phyloP scores from a whole-genome alignment of 768 basidiomycete species.

The Macrolepiota dolichaula region DNA sequence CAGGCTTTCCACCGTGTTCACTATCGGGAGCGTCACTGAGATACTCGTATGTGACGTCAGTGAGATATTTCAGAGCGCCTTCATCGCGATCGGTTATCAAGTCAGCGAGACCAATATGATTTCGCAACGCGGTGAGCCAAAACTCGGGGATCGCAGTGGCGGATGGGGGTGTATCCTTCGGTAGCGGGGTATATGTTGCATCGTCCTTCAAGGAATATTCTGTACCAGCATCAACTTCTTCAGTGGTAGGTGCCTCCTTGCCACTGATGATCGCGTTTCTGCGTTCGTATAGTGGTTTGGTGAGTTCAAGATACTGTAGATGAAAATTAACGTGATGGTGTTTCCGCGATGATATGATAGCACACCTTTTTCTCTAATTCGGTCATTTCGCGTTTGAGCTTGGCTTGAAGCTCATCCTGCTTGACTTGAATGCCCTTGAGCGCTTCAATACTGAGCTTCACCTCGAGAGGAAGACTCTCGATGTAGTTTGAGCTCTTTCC shows the following conservation, averaged over 20 bases:
- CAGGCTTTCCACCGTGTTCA: slow-evolving; percentile 66
- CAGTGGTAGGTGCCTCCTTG: slow-evolving; percentile 61
- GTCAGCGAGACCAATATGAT: slow-evolving; percentile 82
- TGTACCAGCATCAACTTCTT: slow-evolving; percentile 83
- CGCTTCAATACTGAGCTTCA: slow-evolving; percentile 84
- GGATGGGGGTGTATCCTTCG: slow-evolving; percentile 44
- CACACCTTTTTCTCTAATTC: slow-evolving; percentile 94
- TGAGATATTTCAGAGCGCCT: slow-evolving; percentile 77
- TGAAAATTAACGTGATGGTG: slow-evolving; percentile 12
- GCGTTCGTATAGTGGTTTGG: slow-evolving; percentile 84
- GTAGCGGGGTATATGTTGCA: slow-evolving; percentile 44
- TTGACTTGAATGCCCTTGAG: slow-evolving; percentile 93
- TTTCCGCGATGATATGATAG: slow-evolving; percentile 4
- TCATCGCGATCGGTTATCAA: slow-evolving; percentile 93
- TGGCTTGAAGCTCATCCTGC: slow-evolving; percentile 86
- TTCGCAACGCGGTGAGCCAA: slow-evolving; percentile 95
- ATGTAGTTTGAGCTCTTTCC: slow-evolving; percentile 95
- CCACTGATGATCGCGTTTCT: slow-evolving; percentile 83
- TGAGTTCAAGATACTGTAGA: slow-evolving; percentile 67
- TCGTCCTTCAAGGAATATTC: slow-evolving; percentile 73
- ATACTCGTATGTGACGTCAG: slow-evolving; percentile 80
- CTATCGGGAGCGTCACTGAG: slow-evolving; percentile 43
- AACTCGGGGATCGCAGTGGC: slow-evolving; percentile 81
- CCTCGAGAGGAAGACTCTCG: slow-evolving; percentile 77
- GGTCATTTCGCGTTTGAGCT: slow-evolving; percentile 93